These are phyloP conservation scores for Rhizopogon roseolus DNA, from an alignment of 768 basidiomycete genomes.

Conservation along the genomic window DNA sequence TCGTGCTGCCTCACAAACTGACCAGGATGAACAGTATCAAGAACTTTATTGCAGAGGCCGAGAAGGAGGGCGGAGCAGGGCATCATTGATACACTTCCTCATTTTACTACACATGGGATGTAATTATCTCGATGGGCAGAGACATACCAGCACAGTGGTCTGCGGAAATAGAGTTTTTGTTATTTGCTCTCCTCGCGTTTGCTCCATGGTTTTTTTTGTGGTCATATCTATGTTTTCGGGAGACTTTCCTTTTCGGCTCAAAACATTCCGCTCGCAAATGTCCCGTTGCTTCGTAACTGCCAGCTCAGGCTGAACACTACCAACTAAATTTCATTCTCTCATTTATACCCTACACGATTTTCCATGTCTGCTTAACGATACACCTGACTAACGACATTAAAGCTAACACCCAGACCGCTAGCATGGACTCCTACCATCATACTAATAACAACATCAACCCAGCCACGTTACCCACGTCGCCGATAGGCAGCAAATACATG, in stretches of 20 bases:
- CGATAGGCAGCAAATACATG: background rate
- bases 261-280: background rate
- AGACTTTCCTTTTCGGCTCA: background rate
- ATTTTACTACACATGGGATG: background rate
- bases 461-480: background rate
- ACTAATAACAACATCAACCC: too few species aligned
- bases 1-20: constrained; percentile 31
- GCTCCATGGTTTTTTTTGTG: too few species aligned
- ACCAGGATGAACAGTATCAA: constrained; percentile 64
- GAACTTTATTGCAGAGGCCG: constrained; percentile 77
- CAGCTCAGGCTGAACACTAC: background rate
- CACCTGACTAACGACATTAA: background rate
- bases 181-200: background rate
- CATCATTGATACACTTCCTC: constrained; percentile 17
- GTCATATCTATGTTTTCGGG: background rate
- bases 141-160: background rate
- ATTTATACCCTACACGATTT: too few species aligned
- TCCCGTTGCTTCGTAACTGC: background rate
- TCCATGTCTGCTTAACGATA: background rate
- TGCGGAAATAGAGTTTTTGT: background rate
- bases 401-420: background rate
- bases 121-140: background rate
- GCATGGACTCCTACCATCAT: background rate
- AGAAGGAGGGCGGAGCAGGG: constrained; percentile 59
- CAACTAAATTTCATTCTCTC: background rate